These are phyloP conservation scores for Colletotrichum sp. DNA, from an alignment of 2,329 filamentous ascomycete species.

Conservation along the genomic window DNA sequence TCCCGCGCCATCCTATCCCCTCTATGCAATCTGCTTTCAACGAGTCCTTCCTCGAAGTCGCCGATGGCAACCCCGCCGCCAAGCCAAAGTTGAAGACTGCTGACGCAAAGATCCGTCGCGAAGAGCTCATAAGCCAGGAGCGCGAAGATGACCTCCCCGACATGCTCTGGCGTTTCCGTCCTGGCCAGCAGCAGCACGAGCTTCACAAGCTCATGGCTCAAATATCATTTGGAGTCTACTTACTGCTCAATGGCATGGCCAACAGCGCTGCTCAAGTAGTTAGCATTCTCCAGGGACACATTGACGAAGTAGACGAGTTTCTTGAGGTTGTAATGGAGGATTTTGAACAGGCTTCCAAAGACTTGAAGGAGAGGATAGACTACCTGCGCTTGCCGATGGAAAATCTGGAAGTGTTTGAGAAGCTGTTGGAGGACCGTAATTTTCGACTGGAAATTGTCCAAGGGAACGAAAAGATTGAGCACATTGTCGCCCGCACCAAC, in stretches of 20 bases:
- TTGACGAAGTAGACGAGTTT: conserved; percentile 93
- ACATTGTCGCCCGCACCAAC: conserved; percentile 82
- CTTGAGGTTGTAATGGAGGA: conserved; percentile 87
- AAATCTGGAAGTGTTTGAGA: conserved; percentile 82
- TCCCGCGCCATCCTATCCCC: conserved; percentile 70
- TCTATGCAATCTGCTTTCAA: conserved; percentile 83
- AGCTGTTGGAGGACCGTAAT: conserved; percentile 82
- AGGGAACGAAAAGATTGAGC: conserved; percentile 90
- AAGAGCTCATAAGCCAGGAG: conserved; percentile 69
- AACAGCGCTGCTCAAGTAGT: conserved; percentile 90
- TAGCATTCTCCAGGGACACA: conserved; percentile 86
- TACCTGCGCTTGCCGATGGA: conserved; percentile 83
- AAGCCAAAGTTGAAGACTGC: conserved; percentile 60
- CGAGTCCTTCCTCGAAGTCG: conserved; percentile 79
- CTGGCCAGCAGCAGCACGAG: conserved; percentile 82
- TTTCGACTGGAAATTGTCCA: conserved; percentile 84
- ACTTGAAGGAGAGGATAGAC: conserved; percentile 80
- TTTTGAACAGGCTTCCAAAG: conserved; percentile 76
- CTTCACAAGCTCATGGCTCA: conserved; percentile 90
- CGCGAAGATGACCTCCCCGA: conserved; percentile 75
- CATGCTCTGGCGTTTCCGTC: conserved; percentile 76
- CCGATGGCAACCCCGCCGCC: conserved; percentile 45
- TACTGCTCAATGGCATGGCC: conserved; percentile 83
- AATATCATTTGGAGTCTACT: conserved; percentile 90
- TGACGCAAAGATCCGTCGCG: conserved; percentile 67